Percentiles rank a stretch among this genome's conserved stretches.
Conservation (phyloP, 202 grass and related monocot genomes). For the Cymbopogon flexuosus region DNA sequence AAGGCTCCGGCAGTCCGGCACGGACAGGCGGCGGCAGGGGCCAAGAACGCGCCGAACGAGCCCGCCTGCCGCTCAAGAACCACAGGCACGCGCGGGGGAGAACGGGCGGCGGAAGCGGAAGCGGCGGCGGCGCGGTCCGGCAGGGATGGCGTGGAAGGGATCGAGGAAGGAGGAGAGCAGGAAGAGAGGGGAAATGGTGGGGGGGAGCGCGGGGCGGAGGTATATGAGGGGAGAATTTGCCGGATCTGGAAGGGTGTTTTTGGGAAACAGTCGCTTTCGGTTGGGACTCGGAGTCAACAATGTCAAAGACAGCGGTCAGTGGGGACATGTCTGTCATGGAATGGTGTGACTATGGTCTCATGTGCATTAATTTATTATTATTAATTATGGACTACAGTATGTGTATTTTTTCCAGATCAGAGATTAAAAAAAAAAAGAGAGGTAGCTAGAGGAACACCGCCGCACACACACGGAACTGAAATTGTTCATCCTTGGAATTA, state of each 20-base stretch:
- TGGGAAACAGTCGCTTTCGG: conserved; percentile 5
- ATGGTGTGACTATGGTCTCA: too few relatives aligned
- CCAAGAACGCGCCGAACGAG: conserved; percentile 8
- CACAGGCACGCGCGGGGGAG: neutral
- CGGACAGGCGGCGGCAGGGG: neutral
- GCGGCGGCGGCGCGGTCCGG: neutral
- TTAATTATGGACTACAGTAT: too few relatives aligned
- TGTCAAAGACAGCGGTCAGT: conserved; percentile 39
- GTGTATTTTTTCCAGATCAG: too few relatives aligned
- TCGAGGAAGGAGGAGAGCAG: neutral
- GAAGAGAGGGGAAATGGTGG: neutral
- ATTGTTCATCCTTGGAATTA: too few relatives aligned
- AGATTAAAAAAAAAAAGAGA: too few relatives aligned
- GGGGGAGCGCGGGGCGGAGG: neutral
- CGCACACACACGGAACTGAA: too few relatives aligned
- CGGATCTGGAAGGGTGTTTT: neutral
- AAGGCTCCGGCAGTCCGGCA: neutral
- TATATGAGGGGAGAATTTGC: neutral
- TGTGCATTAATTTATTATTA: too few relatives aligned
- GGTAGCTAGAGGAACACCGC: too few relatives aligned
- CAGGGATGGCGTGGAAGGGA: neutral
- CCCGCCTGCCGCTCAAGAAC: neutral
- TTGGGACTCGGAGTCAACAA: conserved; percentile 23
- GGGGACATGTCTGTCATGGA: neutral
- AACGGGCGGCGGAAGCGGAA: too few relatives aligned